Base-by-base conservation (phyloP, 306 rosid species). In the Acmispon strigosus region DNA sequence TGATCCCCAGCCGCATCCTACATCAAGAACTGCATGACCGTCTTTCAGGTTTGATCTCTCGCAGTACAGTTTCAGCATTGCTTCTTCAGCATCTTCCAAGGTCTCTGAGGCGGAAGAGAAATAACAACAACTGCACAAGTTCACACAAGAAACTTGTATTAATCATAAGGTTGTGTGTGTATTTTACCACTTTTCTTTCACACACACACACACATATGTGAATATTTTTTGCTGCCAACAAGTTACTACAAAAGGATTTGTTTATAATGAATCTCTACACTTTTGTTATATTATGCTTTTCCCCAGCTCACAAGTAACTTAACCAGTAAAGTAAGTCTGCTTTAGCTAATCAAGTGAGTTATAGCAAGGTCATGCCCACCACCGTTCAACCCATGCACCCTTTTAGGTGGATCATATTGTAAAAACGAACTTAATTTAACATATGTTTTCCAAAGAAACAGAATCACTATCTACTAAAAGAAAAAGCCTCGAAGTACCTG, bases 1-100 rank as follows among this genome's bases (percentile, higher is more conserved):
- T 7, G 97, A 90, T 36, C 97, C 98, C 98, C 98, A 94, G 39
- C 99, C 99, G 16, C 99, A 89, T 42, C 99, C 97, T 19, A 94
- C 84, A 58, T 90, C 96, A 20, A 91, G 96, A 70, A 94, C 85
- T n/a, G 82, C 57, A 19, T 87, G 86, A 15, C 97, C 96, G 70
- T 94, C 88, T 84, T 76, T 83, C 19, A 90, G 60, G 57, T 83
- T 76, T 42, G 99, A 72, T 75, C 95, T 89, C 67, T 91, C 82
- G 14, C 99, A 86, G 72, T 83, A 84, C 17, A 89, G 64, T 58
- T 86, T 89, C 80, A 89, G 27, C 97, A 83, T 89, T 65, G 89
- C 90, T 66, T 83, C 89, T 82, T 94, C 98, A 39, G 97, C 98
- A 8, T 90, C 90, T 85, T 89, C 97, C 57, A 90, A 66, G 4